Evolutionary conservation across 768 basidiomycete genomes (phyloP).

Genomic region (Xerocomus potaroensis): DNA sequence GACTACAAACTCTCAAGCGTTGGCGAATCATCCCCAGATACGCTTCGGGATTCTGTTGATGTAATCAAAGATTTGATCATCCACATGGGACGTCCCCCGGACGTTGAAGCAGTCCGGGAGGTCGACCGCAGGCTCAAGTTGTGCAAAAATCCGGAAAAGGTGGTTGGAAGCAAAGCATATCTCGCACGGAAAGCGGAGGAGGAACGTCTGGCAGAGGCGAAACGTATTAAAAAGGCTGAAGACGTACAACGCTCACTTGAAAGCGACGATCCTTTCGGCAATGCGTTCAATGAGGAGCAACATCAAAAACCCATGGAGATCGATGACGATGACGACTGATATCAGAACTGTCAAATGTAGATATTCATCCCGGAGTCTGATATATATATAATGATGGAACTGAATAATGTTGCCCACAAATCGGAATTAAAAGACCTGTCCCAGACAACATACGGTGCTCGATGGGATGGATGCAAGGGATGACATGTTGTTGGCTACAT

Average conservation of each 20-base stretch:
- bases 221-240: slow-evolving; percentile 58
- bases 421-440: slow-evolving; percentile 6
- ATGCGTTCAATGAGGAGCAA: slow-evolving; percentile 39
- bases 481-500: slow-evolving; percentile 50
- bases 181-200: slow-evolving; percentile 66
- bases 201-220: slow-evolving; percentile 64
- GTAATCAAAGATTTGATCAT: slow-evolving; percentile 55
- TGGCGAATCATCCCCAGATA: slow-evolving; percentile 11
- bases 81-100: slow-evolving; percentile 55
- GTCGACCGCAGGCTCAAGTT: slow-evolving; percentile 82
- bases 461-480: slow-evolving; percentile 17
- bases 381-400: slow-evolving; percentile 1
- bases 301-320: slow-evolving; percentile 30
- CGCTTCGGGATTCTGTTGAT: slow-evolving; percentile 31
- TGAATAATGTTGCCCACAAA: slow-evolving; percentile 21
- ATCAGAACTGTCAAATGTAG: neutral
- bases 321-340: slow-evolving; percentile 37
- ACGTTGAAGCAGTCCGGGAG: slow-evolving; percentile 80
- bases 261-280: slow-evolving; percentile 70
- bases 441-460: slow-evolving; percentile 23
- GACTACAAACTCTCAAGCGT: slow-evolving; percentile 33
- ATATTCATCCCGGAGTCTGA: neutral
- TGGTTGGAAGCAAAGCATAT: slow-evolving; percentile 84
- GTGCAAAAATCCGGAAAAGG: slow-evolving; percentile 96
- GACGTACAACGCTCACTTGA: slow-evolving; percentile 43